Evolutionary conservation across 148 eudicot species (phyloP), one percentile per base, ranked within the genome.

Genomic region (Arbutus unedo): DNA sequence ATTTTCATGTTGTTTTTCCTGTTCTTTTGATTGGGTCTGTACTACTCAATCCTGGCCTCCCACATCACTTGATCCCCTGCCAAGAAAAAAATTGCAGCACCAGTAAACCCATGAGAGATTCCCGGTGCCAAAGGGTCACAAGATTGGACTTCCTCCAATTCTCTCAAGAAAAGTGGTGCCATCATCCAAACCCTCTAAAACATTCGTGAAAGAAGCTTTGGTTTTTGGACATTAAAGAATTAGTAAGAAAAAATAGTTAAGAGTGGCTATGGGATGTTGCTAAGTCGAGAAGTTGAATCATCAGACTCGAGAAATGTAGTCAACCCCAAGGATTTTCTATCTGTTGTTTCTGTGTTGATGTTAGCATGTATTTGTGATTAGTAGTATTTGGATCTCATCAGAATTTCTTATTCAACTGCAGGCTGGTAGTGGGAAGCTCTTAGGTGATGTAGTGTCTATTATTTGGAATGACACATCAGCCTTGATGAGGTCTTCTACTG

Each of bases 401-500:
- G 76, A 31, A 38, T 14, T 79, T 45, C 38, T 77, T 59, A 76
- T 84, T 56, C 67, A 59, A 44, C 56, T 88, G 89, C 93, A 96
- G 99, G 81, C 85, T 82, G 99, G 99, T 80, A 91, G 88, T 85
- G 88, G 97, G 83, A 89, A 89, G 77, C 81, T 90, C 54, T 84
- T 96, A 84, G 85, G 90, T 75, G 91, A 89, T 64, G 90, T 94
- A 86, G 90, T 90, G 82, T 85, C 95, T 78, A 76, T 85, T 82
- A 79, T 91, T 47, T 96, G 98, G 99, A 92, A 88, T 89, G 98
- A 93, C 82, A 86, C 92, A 79, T 93, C 97, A 74, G 83, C 82
- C 48, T 83, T 96, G 82, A 93, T 92, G 88, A 93, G 90, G 85
- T 94, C 99, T 67, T 83, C 79, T 82, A 85, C 81, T 53, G 95